Evolutionary conservation across 148 eudicot species (phyloP).

Genomic region (Fallopia convolvulus): DNA sequence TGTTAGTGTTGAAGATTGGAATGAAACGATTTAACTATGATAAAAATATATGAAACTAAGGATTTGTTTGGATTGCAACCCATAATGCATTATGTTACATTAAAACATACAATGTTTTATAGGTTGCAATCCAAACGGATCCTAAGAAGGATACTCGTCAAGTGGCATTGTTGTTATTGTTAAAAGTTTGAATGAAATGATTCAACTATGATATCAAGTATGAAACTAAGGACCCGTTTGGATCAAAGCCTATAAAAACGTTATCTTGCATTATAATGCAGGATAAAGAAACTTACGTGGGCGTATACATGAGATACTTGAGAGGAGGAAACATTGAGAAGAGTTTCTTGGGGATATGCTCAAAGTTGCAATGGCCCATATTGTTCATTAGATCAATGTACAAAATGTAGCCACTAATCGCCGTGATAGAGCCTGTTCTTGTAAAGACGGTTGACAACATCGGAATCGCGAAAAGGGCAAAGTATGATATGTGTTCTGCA

Average conservation of each 20-base stretch:
- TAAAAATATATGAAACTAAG: no score
- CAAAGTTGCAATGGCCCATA: conserved; percentile 44
- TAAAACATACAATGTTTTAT: no score
- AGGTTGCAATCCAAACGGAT: no score
- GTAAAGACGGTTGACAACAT: conserved; percentile 12
- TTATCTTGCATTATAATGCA: not conserved
- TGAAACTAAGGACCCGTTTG: no score
- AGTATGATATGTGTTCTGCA: conserved; percentile 17
- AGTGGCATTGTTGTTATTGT: not conserved
- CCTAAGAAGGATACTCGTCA: not conserved
- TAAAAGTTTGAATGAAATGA: not conserved
- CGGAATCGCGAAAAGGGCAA: conserved; percentile 25
- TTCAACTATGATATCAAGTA: no score
- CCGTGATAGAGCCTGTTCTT: conserved; percentile 17
- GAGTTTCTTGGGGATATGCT: conserved; percentile 23
- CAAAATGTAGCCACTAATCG: conserved; percentile 21
- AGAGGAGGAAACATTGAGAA: conserved; percentile 28
- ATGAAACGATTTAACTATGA: no score
- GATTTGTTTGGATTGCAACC: no score
- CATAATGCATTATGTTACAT: not conserved
- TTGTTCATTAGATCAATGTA: conserved; percentile 38
- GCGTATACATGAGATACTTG: conserved; percentile 34
- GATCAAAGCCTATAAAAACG: no score
- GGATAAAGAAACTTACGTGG: conserved; percentile 4
- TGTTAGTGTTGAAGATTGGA: not conserved